Evolutionary conservation across 495 filamentous ascomycete species (phyloP), one percentile per base, ranked within the genome.

Genomic region (Diplogelasinospora grovesii): DNA sequence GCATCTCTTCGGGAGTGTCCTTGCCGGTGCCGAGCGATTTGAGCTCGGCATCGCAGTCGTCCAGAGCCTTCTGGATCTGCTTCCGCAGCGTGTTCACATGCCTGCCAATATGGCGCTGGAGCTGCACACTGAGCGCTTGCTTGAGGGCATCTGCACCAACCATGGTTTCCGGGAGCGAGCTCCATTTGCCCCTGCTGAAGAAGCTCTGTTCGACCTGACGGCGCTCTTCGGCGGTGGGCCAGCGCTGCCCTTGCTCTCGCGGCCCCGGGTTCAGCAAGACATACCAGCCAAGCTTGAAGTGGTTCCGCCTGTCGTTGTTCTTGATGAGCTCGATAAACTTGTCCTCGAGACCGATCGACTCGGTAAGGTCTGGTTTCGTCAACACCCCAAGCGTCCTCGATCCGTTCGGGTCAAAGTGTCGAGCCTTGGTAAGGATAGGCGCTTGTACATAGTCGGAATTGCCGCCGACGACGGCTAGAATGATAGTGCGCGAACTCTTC

Each of bases 231-330:
- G 48, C 38, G 4, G 42, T 46, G 0, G 58, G 58, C 61, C 61
- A 65, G 1, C 52, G 35, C 52, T 53, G 16, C 46, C 53, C 32
- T 29, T 50, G 36, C 56, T 65, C 36, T 57, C 63, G 54, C 56
- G 76, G 43, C 27, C 64, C 29, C 54, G 69, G 58, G 74, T 84
- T 46, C 63, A 71, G 38, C 38, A 86, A 49, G 6, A 78, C 71
- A 49, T 82, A 79, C 79, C 78, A 85, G 11, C 80, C 81, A 0
- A 84, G 68, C 28, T 68, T 56, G 39, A 85, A 69, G 14, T 50
- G 46, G 23, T 77, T 67, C 18, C 57, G 43, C 28, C 45, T 55
- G 44, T 83, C 73, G 29, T 78, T 61, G 47, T 85, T 85, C 24
- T 60, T 57, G 4, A 76, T 64, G 1, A 81, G 60, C 3, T 69